Conservation (phyloP, 2,329 filamentous ascomycete genomes). For the Aspergillus pseudoglaucus region DNA sequence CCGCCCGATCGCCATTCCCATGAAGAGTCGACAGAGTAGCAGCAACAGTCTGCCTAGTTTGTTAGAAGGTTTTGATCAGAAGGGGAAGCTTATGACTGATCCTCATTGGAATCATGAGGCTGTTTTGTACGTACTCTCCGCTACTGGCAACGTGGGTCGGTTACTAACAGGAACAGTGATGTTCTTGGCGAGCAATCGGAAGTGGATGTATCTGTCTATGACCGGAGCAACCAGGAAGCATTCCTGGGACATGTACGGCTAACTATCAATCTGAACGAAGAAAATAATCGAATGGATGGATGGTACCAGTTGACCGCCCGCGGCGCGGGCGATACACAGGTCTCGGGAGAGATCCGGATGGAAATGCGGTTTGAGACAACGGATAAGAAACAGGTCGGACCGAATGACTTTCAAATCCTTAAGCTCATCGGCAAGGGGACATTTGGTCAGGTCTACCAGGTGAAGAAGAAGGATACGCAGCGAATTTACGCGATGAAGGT, state of each 20-base stretch:
- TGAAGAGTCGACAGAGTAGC: conserved; percentile 94
- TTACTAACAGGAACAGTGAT: conserved; percentile 56
- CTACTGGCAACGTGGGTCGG: background rate
- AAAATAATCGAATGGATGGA: conserved; percentile 66
- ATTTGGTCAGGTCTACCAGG: conserved; percentile 97
- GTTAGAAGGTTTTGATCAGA: conserved; percentile 56
- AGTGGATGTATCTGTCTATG: conserved; percentile 90
- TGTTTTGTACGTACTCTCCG: conserved; percentile 65
- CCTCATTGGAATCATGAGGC: conserved; percentile 96
- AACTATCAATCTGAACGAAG: conserved; percentile 61
- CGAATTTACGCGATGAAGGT: conserved; percentile 99
- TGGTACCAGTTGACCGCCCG: conserved; percentile 81
- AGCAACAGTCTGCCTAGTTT: conserved; percentile 78
- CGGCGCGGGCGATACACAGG: conserved; percentile 69
- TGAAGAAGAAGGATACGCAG: conserved; percentile 91
- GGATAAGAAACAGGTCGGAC: conserved; percentile 86
- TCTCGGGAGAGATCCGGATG: conserved; percentile 80
- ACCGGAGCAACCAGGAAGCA: conserved; percentile 74
- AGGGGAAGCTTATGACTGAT: conserved; percentile 62
- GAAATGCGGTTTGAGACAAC: conserved; percentile 79
- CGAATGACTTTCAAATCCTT: conserved; percentile 90
- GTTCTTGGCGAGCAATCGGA: conserved; percentile 87
- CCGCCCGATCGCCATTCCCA: conserved; percentile 86
- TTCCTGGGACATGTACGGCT: conserved; percentile 89
- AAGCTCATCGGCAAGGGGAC: conserved; percentile 97